Evolutionary conservation across 805 yeast species (phyloP).

Genomic region (Kuraishia borneana): DNA sequence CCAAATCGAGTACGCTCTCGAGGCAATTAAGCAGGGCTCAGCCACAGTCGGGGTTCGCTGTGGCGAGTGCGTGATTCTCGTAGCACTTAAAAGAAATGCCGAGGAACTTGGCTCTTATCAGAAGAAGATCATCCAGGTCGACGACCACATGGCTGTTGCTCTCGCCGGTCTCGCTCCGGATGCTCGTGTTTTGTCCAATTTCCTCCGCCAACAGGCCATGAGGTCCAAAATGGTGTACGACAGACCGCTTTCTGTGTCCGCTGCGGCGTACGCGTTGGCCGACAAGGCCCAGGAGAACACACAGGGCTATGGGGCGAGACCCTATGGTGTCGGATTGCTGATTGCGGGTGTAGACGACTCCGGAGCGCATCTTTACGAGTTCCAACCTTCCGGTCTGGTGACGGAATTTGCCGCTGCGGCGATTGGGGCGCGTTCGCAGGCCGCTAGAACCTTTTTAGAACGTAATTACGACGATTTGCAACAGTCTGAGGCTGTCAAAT

Average conservation of each 20-base stretch:
- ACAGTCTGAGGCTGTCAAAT: slow-evolving; percentile 67
- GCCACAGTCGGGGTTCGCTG: slow-evolving; percentile 94
- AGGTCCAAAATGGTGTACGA: slow-evolving; percentile 74
- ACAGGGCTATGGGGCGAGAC: slow-evolving; percentile 92
- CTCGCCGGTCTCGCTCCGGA: slow-evolving; percentile 98
- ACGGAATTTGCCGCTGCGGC: slow-evolving; percentile 90
- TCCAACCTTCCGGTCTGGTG: slow-evolving; percentile 91
- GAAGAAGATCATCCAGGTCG: slow-evolving; percentile 84
- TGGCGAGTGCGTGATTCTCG: slow-evolving; percentile 78
- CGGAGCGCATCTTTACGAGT: slow-evolving; percentile 91
- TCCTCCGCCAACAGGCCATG: slow-evolving; percentile 84
- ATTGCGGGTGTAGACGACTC: slow-evolving; percentile 87
- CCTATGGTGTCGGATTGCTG: slow-evolving; percentile 94
- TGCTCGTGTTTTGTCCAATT: slow-evolving; percentile 87
- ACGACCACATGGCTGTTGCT: slow-evolving; percentile 89
- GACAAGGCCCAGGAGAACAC: slow-evolving; percentile 97
- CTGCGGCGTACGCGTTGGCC: slow-evolving; percentile 78
- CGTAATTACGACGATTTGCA: slow-evolving; percentile 65
- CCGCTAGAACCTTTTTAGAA: slow-evolving; percentile 93
- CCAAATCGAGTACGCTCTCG: slow-evolving; percentile 84
- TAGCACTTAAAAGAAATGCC: slow-evolving; percentile 90
- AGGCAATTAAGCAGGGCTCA: slow-evolving; percentile 95
- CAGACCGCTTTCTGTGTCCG: slow-evolving; percentile 72
- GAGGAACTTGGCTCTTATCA: slow-evolving; percentile 97
- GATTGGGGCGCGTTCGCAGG: slow-evolving; percentile 97